Evolutionary conservation across 768 basidiomycete genomes (phyloP).

Genomic region (Gloeopeniophorella convolvens): DNA sequence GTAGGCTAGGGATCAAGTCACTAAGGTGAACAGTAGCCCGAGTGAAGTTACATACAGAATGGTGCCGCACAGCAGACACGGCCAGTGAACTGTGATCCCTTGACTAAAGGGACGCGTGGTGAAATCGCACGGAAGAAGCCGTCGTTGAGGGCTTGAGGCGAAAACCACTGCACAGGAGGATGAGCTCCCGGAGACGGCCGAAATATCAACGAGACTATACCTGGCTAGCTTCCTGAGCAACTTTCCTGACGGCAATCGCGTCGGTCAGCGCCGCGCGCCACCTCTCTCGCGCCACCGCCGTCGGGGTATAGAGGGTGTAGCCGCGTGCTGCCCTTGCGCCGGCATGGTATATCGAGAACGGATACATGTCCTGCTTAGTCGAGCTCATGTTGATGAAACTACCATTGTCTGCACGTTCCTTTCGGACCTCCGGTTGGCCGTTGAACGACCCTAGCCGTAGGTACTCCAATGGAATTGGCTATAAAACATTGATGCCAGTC

Average conservation of each 20-base stretch:
- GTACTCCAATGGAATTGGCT: conserved; percentile 79
- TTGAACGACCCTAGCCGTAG: conserved; percentile 66
- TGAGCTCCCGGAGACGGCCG: neutral
- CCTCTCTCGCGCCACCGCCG: conserved; percentile 49
- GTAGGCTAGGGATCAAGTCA: conserved; percentile 32
- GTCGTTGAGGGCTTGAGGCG: conserved; percentile 51
- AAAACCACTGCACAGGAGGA: conserved; percentile 50
- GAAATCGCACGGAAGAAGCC: conserved; percentile 47
- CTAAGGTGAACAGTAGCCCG: neutral
- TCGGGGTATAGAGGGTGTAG: conserved; percentile 67
- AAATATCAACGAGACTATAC: conserved; percentile 34
- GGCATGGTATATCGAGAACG: conserved; percentile 74
- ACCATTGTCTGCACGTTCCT: conserved; percentile 54
- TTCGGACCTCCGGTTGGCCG: conserved; percentile 51
- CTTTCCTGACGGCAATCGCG: conserved; percentile 56
- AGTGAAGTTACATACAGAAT: conserved; percentile 44
- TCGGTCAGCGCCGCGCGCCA: conserved; percentile 60
- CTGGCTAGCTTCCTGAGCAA: conserved; percentile 65
- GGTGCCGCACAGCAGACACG: conserved; percentile 52
- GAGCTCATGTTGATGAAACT: conserved; percentile 49
- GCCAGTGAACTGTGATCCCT: conserved; percentile 43
- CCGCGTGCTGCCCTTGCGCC: conserved; percentile 46
- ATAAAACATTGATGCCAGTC: conserved; percentile 5
- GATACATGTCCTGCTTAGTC: conserved; percentile 53
- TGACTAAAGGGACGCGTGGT: conserved; percentile 27